Percentiles rank a stretch among this genome's conserved stretches.
Conservation (phyloP, 2,329 filamentous ascomycete genomes). For the Stemphylium beticola region DNA sequence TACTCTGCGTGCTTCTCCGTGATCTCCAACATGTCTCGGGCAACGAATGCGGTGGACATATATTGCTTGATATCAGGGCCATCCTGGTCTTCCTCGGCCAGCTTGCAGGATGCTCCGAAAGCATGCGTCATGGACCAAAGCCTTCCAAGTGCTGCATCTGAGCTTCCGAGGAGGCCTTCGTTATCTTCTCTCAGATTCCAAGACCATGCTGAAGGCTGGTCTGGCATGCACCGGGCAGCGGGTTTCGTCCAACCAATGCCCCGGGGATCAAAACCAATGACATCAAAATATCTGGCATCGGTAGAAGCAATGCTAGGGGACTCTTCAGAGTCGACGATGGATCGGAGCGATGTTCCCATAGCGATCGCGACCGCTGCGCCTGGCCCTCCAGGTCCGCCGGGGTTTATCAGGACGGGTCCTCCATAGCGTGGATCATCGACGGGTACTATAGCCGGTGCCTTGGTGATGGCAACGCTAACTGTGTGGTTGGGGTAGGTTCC, state of each 20-base stretch:
- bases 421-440: constrained; percentile 48
- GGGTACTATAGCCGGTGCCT: constrained; percentile 43
- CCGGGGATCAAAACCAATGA: constrained; percentile 55
- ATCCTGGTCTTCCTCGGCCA: constrained; percentile 28
- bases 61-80: constrained; percentile 51
- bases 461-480: constrained; percentile 41
- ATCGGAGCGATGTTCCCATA: constrained; percentile 32
- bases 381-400: constrained; percentile 53
- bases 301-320: constrained; percentile 13
- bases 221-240: constrained; percentile 42
- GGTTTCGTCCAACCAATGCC: constrained; percentile 49
- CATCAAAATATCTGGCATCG: constrained; percentile 49
- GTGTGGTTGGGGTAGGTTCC: constrained; percentile 37
- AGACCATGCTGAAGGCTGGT: constrained; percentile 37
- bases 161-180: constrained; percentile 50
- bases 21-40: constrained; percentile 58
- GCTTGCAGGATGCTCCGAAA: constrained; percentile 38
- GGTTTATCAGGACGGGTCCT: constrained; percentile 53
- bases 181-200: constrained; percentile 47
- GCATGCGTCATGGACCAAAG: constrained; percentile 52
- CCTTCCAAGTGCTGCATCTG: constrained; percentile 51
- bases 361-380: constrained; percentile 43
- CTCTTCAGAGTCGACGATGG: constrained; percentile 35
- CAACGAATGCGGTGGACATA: constrained; percentile 55
- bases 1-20: constrained; percentile 53